A percentile compares a stretch with the other conserved stretches of the same genome.
Evolutionary conservation across 129 eudicot species (phyloP).

Genomic region (Helichrysum umbraculigerum): DNA sequence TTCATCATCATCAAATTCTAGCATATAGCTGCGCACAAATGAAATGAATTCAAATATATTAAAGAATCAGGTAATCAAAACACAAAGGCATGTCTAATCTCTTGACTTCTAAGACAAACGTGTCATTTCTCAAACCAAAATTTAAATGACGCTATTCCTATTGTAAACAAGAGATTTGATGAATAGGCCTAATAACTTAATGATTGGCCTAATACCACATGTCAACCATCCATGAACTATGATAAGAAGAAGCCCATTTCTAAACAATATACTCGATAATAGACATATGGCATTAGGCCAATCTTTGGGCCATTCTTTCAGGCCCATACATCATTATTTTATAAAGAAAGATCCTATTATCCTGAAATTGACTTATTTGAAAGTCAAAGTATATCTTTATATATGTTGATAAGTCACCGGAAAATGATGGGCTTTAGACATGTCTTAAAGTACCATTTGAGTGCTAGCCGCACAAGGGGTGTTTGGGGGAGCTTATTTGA

Average conservation of each 20-base stretch:
- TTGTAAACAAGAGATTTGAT: background rate
- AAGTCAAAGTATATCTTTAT: background rate
- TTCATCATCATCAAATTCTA: conserved; percentile 87
- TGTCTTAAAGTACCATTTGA: background rate
- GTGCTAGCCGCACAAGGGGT: conserved; percentile 7
- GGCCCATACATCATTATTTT: no score
- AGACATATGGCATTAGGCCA: no score
- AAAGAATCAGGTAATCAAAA: background rate
- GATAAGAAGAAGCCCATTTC: no score
- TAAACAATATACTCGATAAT: no score
- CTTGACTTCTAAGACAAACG: conserved; percentile 10
- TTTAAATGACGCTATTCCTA: background rate
- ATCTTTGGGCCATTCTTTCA: no score
- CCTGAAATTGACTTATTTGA: background rate
- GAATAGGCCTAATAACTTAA: no score
- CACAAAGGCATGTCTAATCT: background rate
- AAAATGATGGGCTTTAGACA: background rate
- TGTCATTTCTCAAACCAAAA: background rate
- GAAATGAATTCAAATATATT: background rate
- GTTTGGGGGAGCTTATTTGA: no score
- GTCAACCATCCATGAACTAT: no score
- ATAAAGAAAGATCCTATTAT: background rate
- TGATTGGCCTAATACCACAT: no score
- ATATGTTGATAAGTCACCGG: background rate
- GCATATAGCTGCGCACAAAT: conserved; percentile 48